Evolutionary conservation across 495 filamentous ascomycete species (phyloP).

Genomic region (Cercophora newfieldiana): DNA sequence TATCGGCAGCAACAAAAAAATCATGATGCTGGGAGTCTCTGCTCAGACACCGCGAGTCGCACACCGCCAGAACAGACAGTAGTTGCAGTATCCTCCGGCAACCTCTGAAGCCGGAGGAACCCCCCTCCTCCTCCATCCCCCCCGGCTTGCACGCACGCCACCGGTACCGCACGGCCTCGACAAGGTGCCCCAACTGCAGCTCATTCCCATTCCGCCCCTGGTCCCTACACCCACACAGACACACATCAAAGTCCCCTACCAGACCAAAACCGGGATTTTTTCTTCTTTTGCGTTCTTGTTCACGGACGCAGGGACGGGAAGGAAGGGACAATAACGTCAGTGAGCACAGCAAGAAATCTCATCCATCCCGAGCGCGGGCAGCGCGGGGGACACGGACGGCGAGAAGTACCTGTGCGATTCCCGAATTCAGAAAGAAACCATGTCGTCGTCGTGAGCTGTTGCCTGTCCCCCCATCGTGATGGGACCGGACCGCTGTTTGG

Average conservation of each 20-base stretch:
- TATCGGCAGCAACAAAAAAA: neutral
- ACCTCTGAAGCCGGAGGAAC: neutral
- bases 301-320: neutral
- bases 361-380: neutral
- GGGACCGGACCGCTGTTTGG: neutral
- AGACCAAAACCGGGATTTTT: too few relatives aligned
- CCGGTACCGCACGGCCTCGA: neutral
- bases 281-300: too few relatives aligned
- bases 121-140: neutral
- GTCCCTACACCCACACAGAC: neutral
- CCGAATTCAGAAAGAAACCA: constrained; percentile 3
- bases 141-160: neutral
- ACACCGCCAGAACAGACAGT: neutral
- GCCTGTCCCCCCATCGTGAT: neutral
- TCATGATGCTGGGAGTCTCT: neutral
- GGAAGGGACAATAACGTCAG: too few relatives aligned
- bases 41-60: neutral
- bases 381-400: neutral
- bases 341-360: neutral
- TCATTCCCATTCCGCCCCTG: neutral
- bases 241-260: neutral
- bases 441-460: neutral
- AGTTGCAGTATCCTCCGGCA: constrained; percentile 1
- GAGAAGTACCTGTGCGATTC: neutral
- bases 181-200: too few relatives aligned